Conservation (phyloP, 2,329 filamentous ascomycete genomes). For the Epichloe scottii region DNA sequence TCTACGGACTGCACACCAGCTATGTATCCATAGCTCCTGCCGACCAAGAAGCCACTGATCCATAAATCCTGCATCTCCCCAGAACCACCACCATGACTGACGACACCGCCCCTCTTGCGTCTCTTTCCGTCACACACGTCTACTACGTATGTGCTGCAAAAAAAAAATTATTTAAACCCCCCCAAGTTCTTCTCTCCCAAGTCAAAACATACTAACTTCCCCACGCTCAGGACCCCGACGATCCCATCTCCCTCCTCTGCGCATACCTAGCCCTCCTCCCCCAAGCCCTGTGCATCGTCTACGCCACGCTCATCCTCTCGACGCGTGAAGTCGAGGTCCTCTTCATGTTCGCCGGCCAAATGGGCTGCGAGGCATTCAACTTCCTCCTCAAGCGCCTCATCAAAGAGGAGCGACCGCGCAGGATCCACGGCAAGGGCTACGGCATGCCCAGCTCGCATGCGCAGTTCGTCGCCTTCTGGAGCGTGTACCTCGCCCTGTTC, state of each 20-base stretch:
- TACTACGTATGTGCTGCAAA: conserved; percentile 59
- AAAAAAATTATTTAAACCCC: too few relatives aligned
- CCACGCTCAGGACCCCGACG: conserved; percentile 59
- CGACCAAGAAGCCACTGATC: background rate
- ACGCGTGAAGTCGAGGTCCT: conserved; percentile 82
- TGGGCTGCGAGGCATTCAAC: conserved; percentile 84
- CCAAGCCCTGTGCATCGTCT: conserved; percentile 80
- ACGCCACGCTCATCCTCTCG: conserved; percentile 80
- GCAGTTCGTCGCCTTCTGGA: conserved; percentile 90
- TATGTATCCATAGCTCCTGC: background rate
- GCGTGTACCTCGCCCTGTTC: conserved; percentile 72
- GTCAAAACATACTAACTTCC: background rate
- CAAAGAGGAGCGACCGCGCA: conserved; percentile 77
- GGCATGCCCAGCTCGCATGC: conserved; percentile 94
- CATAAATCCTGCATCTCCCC: background rate
- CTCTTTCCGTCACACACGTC: conserved; percentile 87
- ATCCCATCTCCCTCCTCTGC: conserved; percentile 73
- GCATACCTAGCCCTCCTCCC: conserved; percentile 91
- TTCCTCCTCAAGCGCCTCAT: conserved; percentile 81
- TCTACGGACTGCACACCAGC: background rate
- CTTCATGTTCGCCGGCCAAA: conserved; percentile 83
- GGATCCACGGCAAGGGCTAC: conserved; percentile 84
- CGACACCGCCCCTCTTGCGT: conserved; percentile 54
- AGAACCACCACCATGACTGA: conserved; percentile 13
- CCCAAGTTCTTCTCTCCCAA: background rate